Conservation (phyloP, 768 basidiomycete species). For the Mycena floridula region DNA sequence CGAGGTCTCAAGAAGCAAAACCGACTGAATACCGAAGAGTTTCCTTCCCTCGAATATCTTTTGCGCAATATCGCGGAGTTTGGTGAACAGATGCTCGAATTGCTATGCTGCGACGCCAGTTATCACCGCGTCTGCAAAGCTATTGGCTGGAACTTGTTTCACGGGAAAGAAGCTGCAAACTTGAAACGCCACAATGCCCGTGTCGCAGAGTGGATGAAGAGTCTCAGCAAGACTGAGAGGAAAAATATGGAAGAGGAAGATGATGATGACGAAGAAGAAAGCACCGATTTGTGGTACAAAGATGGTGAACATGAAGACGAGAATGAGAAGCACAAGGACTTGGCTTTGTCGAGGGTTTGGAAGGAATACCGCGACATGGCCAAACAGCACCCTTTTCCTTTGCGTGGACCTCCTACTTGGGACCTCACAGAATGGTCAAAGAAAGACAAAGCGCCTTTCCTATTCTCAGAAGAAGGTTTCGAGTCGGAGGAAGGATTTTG, state of each 20-base stretch:
- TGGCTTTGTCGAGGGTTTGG: conserved; percentile 24
- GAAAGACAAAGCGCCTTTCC: conserved; percentile 23
- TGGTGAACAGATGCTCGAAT: conserved; percentile 18
- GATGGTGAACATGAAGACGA: conserved; percentile 19
- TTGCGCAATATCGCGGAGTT: conserved; percentile 20
- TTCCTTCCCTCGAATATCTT: conserved; percentile 27
- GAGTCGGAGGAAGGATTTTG: too few species aligned
- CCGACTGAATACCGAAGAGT: conserved; percentile 21
- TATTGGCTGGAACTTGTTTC: conserved; percentile 25
- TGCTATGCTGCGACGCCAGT: conserved; percentile 13
- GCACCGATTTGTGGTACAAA: conserved; percentile 23
- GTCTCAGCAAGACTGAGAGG: conserved; percentile 11
- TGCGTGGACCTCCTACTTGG: conserved; percentile 25
- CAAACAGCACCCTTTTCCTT: conserved; percentile 15
- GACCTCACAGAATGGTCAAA: conserved; percentile 30
- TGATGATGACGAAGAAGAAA: conserved; percentile 8
- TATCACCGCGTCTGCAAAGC: conserved; percentile 28
- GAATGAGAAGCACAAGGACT: conserved; percentile 17
- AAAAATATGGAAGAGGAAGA: conserved; percentile 15
- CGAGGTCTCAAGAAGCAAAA: conserved; percentile 23
- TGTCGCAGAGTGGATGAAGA: conserved; percentile 23
- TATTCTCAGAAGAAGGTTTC: too few species aligned
- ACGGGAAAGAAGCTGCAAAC: too few species aligned
- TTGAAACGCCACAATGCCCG: conserved; percentile 21
- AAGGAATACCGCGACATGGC: conserved; percentile 32